Percentiles rank a stretch among this genome's conserved stretches.
Conservation (phyloP, 2,329 filamentous ascomycete genomes). For the Stemphylium vesicarium region DNA sequence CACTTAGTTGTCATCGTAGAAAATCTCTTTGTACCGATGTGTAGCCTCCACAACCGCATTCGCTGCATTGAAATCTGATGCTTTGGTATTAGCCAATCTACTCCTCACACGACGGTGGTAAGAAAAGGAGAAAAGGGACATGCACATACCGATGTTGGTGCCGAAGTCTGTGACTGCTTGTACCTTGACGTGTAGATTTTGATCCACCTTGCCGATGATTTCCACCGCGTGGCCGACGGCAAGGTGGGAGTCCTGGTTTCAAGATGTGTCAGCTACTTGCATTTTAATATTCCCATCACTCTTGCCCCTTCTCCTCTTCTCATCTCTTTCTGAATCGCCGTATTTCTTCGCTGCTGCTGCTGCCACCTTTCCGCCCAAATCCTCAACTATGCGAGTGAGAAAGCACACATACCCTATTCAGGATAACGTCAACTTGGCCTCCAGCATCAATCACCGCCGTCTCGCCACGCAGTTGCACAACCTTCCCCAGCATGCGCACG, state of each 20-base stretch:
- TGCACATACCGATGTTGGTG: constrained; percentile 67
- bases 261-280: not conserved
- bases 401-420: constrained; percentile 69
- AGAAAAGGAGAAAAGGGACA: not conserved
- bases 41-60: constrained; percentile 85
- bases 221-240: constrained; percentile 73
- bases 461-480: constrained; percentile 81
- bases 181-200: constrained; percentile 74
- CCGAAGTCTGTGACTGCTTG: constrained; percentile 74
- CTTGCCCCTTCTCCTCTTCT: not conserved
- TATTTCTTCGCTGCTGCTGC: too few species aligned
- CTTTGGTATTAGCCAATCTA: not conserved
- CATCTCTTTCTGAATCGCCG: not conserved
- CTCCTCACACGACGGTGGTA: not conserved
- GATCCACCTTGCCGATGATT: constrained; percentile 79
- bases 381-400: not conserved
- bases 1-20: constrained; percentile 63
- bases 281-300: not conserved
- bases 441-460: constrained; percentile 79
- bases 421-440: constrained; percentile 73
- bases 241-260: constrained; percentile 70
- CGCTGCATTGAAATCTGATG: constrained; percentile 73
- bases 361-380: not conserved
- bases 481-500: constrained; percentile 85
- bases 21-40: constrained; percentile 80